Conservation (phyloP, 805 yeast genomes). For the Pichia manshurica region DNA sequence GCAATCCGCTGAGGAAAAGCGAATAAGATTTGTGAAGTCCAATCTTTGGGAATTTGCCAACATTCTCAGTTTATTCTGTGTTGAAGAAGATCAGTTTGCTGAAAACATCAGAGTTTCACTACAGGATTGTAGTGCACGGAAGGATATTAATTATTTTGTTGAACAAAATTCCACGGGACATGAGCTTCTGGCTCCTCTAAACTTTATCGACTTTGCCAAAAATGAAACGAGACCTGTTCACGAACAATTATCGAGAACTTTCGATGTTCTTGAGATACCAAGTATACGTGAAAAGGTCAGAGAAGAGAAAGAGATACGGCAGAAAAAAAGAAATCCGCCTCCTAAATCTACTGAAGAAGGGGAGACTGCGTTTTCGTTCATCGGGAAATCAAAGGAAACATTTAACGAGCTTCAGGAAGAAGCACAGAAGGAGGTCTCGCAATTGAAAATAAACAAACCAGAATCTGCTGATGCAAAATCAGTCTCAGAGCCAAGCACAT, state of each 20-base stretch:
- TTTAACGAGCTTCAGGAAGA: constrained; percentile 26
- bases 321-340: constrained; percentile 23
- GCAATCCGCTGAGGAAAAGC: constrained; percentile 66
- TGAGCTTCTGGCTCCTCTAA: constrained; percentile 51
- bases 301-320: constrained; percentile 12
- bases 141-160: constrained; percentile 53
- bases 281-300: constrained; percentile 8
- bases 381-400: constrained; percentile 28
- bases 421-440: constrained; percentile 23
- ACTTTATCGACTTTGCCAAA: constrained; percentile 54
- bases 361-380: constrained; percentile 23
- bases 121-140: constrained; percentile 60
- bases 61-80: constrained; percentile 67
- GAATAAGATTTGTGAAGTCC: constrained; percentile 61
- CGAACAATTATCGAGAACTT: constrained; percentile 8
- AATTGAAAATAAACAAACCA: constrained; percentile 9
- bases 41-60: constrained; percentile 78
- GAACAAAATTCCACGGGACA: constrained; percentile 58
- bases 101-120: constrained; percentile 62
- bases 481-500: constrained; percentile 25
- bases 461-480: constrained; percentile 10
- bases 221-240: constrained; percentile 16
- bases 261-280: constrained; percentile 18
- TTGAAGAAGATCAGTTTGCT: constrained; percentile 69
- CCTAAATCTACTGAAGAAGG: constrained; percentile 25